Evolutionary conservation across 306 rosid genomes (phyloP).

Genomic region (Cucumis melo): DNA sequence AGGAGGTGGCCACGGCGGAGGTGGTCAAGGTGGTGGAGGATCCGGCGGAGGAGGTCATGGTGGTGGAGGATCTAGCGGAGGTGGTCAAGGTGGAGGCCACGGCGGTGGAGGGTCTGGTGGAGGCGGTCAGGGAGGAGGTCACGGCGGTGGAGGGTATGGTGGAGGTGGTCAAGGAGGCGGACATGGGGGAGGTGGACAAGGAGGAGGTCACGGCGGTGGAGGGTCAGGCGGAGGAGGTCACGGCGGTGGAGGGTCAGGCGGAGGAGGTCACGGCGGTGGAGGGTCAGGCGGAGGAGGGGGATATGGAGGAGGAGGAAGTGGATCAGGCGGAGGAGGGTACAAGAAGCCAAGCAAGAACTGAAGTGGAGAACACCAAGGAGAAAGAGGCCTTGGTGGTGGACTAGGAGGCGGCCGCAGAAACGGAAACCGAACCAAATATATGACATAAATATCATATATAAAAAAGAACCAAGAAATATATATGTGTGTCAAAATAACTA

Average conservation of each 20-base stretch:
- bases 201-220: background rate
- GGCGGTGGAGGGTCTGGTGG: too few species aligned
- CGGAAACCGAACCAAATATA: background rate
- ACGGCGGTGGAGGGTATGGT: background rate
- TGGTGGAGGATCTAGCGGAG: too few species aligned
- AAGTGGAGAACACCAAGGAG: too few species aligned
- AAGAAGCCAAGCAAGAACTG: too few species aligned
- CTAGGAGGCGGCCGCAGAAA: background rate
- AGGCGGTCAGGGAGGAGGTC: background rate
- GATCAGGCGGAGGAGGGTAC: too few species aligned
- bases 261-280: too few species aligned
- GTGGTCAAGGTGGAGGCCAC: too few species aligned
- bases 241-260: background rate
- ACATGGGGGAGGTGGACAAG: background rate
- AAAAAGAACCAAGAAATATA: background rate
- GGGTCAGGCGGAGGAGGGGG: background rate
- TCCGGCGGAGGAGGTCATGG: background rate
- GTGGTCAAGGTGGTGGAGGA: background rate
- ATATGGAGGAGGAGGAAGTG: background rate
- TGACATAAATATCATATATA: background rate
- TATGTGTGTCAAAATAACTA: background rate
- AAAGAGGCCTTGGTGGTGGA: too few species aligned
- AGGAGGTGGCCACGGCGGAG: background rate
- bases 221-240: too few species aligned
- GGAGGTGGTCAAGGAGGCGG: background rate